These are phyloP conservation scores for Aspergillus alliaceus DNA, from an alignment of 2,329 filamentous ascomycete species.

Conservation along the genomic window DNA sequence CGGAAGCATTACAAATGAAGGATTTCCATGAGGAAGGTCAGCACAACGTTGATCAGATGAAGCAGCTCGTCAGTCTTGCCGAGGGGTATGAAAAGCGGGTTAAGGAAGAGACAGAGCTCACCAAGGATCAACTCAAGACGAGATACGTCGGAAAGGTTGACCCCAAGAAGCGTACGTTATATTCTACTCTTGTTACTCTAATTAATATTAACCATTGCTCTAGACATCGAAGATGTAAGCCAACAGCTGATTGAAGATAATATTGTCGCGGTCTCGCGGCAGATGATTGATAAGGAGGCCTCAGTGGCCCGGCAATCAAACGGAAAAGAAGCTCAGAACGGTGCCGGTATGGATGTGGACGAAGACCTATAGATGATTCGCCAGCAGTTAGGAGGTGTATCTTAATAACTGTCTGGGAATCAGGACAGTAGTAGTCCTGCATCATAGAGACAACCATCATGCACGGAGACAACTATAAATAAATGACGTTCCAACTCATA, in stretches of 20 bases:
- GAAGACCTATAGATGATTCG: constrained; percentile 50
- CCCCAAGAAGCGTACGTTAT: constrained; percentile 81
- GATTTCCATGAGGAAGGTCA: constrained; percentile 84
- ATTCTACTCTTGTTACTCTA: background rate
- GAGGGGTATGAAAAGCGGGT: constrained; percentile 99
- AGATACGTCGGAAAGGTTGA: constrained; percentile 98
- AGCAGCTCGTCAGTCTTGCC: constrained; percentile 82
- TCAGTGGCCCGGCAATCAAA: constrained; percentile 71
- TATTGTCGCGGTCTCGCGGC: constrained; percentile 94
- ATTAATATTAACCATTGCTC: constrained; percentile 20
- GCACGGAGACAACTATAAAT: constrained; percentile 2
- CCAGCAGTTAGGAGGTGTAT: constrained; percentile 4
- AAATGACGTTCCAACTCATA: constrained; percentile 5
- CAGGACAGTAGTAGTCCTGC: background rate
- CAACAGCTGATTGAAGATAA: constrained; percentile 98
- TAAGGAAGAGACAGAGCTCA: constrained; percentile 96
- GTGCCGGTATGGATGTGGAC: constrained; percentile 66
- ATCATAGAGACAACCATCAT: background rate
- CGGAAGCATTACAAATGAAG: constrained; percentile 93
- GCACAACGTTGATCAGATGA: constrained; percentile 82
- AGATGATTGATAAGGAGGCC: constrained; percentile 99
- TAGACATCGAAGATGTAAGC: constrained; percentile 88
- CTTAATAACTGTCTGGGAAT: background rate
- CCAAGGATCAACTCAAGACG: constrained; percentile 96
- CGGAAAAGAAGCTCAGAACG: constrained; percentile 46